A percentile compares a stretch with the other conserved stretches of the same genome.
These are phyloP conservation scores for Berkeleyomyces rouxiae DNA, from an alignment of 2,329 filamentous ascomycete species.

Conservation along the genomic window DNA sequence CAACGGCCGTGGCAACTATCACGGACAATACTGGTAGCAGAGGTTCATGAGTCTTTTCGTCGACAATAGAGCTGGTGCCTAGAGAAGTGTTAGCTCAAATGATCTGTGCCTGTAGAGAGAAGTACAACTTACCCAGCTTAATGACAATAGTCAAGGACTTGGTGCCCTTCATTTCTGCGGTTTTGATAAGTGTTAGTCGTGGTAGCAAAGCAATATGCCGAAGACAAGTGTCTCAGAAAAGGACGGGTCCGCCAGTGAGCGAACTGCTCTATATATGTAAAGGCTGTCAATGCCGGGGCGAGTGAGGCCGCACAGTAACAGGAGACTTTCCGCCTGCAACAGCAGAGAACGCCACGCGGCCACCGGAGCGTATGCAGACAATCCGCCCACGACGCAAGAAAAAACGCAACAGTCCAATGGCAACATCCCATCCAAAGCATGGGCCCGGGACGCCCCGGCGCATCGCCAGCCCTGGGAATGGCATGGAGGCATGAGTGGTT, in stretches of 20 bases:
- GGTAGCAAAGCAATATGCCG: not conserved
- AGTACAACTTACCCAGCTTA: conserved; percentile 57
- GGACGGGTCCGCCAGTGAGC: not conserved
- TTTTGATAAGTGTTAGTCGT: not conserved
- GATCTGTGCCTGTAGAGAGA: not conserved
- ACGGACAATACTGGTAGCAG: conserved; percentile 77
- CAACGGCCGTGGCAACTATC: conserved; percentile 87
- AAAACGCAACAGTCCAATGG: not conserved
- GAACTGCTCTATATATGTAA: not conserved
- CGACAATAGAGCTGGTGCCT: conserved; percentile 98
- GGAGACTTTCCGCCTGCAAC: not conserved
- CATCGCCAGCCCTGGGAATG: not conserved
- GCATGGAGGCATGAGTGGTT: not conserved
- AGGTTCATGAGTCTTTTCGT: conserved; percentile 87
- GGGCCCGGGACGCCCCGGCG: not conserved
- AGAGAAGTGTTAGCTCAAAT: conserved; percentile 9
- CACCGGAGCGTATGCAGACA: not conserved
- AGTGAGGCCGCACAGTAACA: not conserved
- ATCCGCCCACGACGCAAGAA: not conserved
- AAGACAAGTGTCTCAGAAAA: too few relatives aligned
- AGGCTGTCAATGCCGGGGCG: not conserved
- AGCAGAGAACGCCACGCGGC: not conserved
- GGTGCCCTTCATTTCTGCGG: conserved; percentile 42
- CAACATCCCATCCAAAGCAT: not conserved
- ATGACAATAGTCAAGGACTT: conserved; percentile 65